Base-by-base conservation (phyloP, 495 filamentous ascomycete genomes). In the Penicillium subrubescens region DNA sequence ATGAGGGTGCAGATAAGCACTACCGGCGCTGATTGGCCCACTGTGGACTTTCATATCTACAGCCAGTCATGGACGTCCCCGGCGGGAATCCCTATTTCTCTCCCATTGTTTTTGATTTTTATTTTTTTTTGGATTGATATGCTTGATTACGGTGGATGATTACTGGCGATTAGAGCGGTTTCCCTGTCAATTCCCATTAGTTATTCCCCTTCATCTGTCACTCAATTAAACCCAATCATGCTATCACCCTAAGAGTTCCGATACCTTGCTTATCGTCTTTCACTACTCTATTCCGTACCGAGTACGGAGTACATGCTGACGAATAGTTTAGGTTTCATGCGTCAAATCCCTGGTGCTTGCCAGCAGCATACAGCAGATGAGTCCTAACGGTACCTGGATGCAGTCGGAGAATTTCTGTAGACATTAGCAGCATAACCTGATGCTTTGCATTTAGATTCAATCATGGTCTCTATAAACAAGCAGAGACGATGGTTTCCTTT, bases 131-230 rank as follows among this genome's bases (percentile, higher is more conserved):
- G 7, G 19, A 44, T 3, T 25, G 44, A 48, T 48, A 48, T 48
- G 19, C 25, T 52, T 15, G 57, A 57, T 46, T 25, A 31, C 25
- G 21, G 3, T 52, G 48, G 48, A 11, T 52, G 23, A 52, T 52
- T 52, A 15, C 48, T 52, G 48, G 48, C 48, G 48, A 52, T 52
- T 52, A 52, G 25, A 52, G 48, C 25, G 48, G 48, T 52, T 31
- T 52, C 25, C 48, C 4, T 17, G 48, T 52, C 48, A 52, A 52
- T 70, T 74, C 57, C 39, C 53, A 76, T 76, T 76, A 76, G 73
- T 73, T 76, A 76, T 74, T 73, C 60, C 54, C 62, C 63, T 54
- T 17, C 59, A 64, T 71, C 66, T 63, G 71, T 73, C 69, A 75
- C 57, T 48, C 57, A 31, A 46, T 37, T 39, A 44, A 44, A 23